phyloP scores from a whole-genome alignment of 257 asterid genomes.

The Capsicum pubescens region DNA sequence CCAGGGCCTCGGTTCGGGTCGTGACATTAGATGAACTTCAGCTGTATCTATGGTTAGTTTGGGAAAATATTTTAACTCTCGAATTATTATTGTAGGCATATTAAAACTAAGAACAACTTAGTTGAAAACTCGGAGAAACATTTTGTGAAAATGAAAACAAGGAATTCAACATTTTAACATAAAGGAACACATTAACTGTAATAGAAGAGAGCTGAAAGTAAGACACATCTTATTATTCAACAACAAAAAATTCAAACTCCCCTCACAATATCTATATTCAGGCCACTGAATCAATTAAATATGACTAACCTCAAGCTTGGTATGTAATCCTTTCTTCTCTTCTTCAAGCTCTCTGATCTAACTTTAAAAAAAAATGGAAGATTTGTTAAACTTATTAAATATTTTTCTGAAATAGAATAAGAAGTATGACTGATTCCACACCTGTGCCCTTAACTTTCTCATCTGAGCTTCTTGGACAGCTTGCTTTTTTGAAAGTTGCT shows the following conservation, averaged over 20 bases:
- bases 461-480: conserved; percentile 95
- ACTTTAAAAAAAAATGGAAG: conserved; percentile 58
- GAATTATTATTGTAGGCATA: not conserved
- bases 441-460: conserved; percentile 98
- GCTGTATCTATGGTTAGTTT: not conserved
- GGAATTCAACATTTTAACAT: not conserved
- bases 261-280: no score
- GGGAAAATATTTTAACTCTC: not conserved
- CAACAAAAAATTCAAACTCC: no score
- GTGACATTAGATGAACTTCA: not conserved
- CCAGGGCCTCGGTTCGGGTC: no score
- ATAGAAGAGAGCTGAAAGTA: conserved; percentile 24
- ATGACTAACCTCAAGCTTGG: conserved; percentile 78
- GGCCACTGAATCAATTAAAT: not conserved
- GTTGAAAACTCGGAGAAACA: not conserved
- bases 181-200: not conserved
- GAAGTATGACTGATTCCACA: conserved; percentile 42
- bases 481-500: conserved; percentile 97
- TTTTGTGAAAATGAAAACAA: not conserved
- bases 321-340: conserved; percentile 87
- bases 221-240: no score
- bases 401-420: conserved; percentile 32
- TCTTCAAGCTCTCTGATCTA: conserved; percentile 99
- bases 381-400: conserved; percentile 34
- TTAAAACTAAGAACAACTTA: not conserved